Evolutionary conservation across 208 protist genomes (phyloP), one percentile per base, ranked within the genome.

Genomic region (Vickermania spadyakhi): DNA sequence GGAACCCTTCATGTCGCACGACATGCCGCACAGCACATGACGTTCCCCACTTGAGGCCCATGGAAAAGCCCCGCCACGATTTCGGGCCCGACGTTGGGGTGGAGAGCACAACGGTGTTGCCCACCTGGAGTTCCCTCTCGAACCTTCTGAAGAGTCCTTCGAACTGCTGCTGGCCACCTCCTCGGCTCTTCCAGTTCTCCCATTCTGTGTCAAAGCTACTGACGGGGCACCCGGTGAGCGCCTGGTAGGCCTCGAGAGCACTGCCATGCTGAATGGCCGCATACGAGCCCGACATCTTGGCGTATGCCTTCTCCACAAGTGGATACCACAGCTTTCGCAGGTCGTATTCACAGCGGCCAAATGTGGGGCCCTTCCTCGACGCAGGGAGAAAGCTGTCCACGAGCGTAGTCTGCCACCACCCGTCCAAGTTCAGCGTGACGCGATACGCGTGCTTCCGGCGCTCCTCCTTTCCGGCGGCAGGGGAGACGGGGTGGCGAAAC

Each of bases 261-360:
- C 90, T 80, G 2, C 80, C 76, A 29, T 69, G 36, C 52, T 70
- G 65, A 62, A 87, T 88, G 55, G 75, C 73, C 25, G 80, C 76
- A 70, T 95, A 95, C n/a, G 71, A 76, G 59, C 87, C 86, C 61
- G 85, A 68, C 18, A 78, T 36, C 70, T 96, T 96, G 18, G 87
- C 87, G 64, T 92, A 94, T 7, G 86, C 89, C 75, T 96, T 96
- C 66, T 96, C 76, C 49, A 93, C 52, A 18, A 96, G 59, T 21
- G 75, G 82, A 28, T 87, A 68, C 87, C 89, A 96, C 70, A 94
- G 62, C 61, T 89, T 76, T 53, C 78, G 68, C 36, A 70, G 74
- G 53, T 94, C 84, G 56, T 69, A 57, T 7, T 59, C 28, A 21
- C 72, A 77, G 42, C 72, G 62, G 7, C 70, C 73, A 58, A 77